A percentile compares a stretch with the other conserved stretches of the same genome.
Evolutionary conservation across 768 basidiomycete genomes (phyloP).

Genomic region (Kwoniella sp.): DNA sequence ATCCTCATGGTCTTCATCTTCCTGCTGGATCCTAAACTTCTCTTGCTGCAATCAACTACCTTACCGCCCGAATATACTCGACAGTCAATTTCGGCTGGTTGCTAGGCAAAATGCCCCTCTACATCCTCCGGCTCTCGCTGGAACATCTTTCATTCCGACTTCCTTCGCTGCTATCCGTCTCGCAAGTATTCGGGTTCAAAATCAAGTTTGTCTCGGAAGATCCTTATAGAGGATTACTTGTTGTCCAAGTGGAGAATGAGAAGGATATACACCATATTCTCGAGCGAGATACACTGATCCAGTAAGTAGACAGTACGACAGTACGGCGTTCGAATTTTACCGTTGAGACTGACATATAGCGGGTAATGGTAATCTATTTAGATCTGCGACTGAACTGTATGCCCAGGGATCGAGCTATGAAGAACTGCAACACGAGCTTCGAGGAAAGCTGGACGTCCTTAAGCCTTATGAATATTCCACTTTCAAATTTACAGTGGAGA

Average conservation of each 20-base stretch:
- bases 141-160: constrained; percentile 78
- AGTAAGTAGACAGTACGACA: constrained; percentile 62
- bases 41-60: too few species aligned
- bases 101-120: constrained; percentile 58
- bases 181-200: constrained; percentile 71
- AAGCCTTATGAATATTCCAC: constrained; percentile 63
- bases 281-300: constrained; percentile 76
- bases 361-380: constrained; percentile 15
- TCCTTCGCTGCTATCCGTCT: constrained; percentile 76
- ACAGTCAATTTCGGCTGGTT: too few species aligned
- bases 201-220: constrained; percentile 62
- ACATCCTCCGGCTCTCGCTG: constrained; percentile 77
- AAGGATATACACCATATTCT: constrained; percentile 75
- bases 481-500: constrained; percentile 77
- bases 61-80: too few species aligned
- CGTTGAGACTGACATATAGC: neutral
- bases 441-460: constrained; percentile 65
- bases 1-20: constrained; percentile 2
- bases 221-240: constrained; percentile 43
- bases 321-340: too few species aligned
- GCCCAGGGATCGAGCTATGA: constrained; percentile 71
- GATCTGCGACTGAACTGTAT: constrained; percentile 77
- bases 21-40: too few species aligned
- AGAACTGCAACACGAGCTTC: constrained; percentile 65
- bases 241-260: constrained; percentile 63